Conservation (phyloP, 2,329 filamentous ascomycete species). For the Penicillium corylophilum region DNA sequence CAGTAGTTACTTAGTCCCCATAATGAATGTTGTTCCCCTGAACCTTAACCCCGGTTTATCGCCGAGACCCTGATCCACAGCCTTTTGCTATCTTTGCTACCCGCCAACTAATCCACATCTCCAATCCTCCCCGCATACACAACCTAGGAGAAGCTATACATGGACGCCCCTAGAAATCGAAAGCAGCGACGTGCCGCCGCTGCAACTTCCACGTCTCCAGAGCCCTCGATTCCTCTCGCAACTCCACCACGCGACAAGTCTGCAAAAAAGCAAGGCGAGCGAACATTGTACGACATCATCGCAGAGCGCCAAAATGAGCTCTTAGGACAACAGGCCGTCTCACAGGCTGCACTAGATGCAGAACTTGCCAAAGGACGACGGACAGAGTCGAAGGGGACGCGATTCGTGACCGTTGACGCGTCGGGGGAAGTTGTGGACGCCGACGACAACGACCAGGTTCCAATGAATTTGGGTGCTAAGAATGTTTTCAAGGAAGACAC, state of each 20-base stretch:
- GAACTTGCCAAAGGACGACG: slow-evolving; percentile 3
- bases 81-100: slow-evolving; percentile 5
- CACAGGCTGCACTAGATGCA: neutral
- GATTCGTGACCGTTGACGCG: slow-evolving; percentile 38
- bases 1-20: neutral
- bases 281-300: slow-evolving; percentile 47
- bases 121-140: neutral
- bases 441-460: slow-evolving; percentile 13
- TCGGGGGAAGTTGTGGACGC: slow-evolving; percentile 22
- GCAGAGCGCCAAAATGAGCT: slow-evolving; percentile 43
- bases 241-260: slow-evolving; percentile 27
- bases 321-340: slow-evolving; percentile 8
- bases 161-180: slow-evolving; percentile 37
- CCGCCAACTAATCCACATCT: slow-evolving; percentile 5
- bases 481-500: neutral
- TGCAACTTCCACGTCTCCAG: slow-evolving; percentile 10
- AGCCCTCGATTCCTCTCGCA: slow-evolving; percentile 18
- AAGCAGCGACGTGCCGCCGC: slow-evolving; percentile 42
- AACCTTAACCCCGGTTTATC: slow-evolving; percentile 9
- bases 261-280: slow-evolving; percentile 28
- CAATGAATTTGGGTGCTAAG: slow-evolving; percentile 2
- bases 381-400: slow-evolving; percentile 19
- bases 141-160: slow-evolving; percentile 5
- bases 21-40: neutral
- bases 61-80: slow-evolving; percentile 8